A percentile compares a stretch with the other conserved stretches of the same genome.
Conservation (phyloP, 2,329 filamentous ascomycete species). For the Fusarium nygamai region DNA sequence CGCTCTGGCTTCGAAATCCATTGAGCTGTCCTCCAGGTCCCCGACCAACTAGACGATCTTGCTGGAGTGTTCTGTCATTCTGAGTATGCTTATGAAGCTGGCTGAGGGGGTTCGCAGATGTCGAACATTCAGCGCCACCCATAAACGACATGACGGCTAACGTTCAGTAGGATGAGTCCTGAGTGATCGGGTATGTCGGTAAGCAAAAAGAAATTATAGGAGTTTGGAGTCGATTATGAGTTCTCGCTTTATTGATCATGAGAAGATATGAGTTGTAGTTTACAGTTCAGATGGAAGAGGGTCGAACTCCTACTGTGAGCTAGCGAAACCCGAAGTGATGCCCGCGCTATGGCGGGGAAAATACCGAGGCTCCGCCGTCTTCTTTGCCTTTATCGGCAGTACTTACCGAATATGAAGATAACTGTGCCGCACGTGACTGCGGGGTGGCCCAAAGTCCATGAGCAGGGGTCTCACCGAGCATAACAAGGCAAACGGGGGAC, state of each 20-base stretch:
- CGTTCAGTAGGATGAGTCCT: slow-evolving; percentile 7
- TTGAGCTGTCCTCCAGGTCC: slow-evolving; percentile 76
- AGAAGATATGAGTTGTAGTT: slow-evolving; percentile 6
- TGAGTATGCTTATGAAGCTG: slow-evolving; percentile 98
- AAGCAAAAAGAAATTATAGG: neutral
- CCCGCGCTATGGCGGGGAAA: slow-evolving; percentile 40
- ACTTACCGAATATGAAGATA: slow-evolving; percentile 18
- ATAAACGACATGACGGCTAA: slow-evolving; percentile 84
- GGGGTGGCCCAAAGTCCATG: slow-evolving; percentile 30
- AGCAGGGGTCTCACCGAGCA: slow-evolving; percentile 14
- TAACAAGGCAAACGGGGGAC: neutral
- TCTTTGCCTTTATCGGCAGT: slow-evolving; percentile 18
- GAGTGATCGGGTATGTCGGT: slow-evolving; percentile 9
- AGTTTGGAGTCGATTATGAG: slow-evolving; percentile 1
- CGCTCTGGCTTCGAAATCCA: slow-evolving; percentile 78
- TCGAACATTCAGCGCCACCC: slow-evolving; percentile 95
- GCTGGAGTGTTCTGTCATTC: slow-evolving; percentile 93
- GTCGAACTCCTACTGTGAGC: slow-evolving; percentile 11
- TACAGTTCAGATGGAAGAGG: slow-evolving; percentile 31
- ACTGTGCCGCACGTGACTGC: slow-evolving; percentile 48
- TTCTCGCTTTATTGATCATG: neutral
- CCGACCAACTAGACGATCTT: slow-evolving; percentile 84
- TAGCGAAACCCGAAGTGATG: slow-evolving; percentile 24
- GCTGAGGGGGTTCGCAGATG: slow-evolving; percentile 92
- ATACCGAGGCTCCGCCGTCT: slow-evolving; percentile 44